phyloP scores from a whole-genome alignment of 345 rosid species.

The Rhodamnia rubescens region DNA sequence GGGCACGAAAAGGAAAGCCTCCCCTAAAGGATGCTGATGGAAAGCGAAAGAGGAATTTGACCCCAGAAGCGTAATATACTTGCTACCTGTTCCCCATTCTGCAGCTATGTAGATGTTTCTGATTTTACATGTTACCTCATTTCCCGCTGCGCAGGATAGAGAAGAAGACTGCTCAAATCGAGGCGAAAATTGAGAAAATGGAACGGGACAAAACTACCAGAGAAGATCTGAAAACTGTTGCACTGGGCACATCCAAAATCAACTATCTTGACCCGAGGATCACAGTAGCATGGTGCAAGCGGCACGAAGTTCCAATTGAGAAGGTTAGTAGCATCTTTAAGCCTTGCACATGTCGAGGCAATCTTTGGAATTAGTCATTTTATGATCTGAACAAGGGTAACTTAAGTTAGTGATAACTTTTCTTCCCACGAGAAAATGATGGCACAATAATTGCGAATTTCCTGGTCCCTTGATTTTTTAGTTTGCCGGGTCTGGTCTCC shows the following conservation, averaged over 20 bases:
- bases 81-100: background rate
- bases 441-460: background rate
- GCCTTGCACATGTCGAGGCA: background rate
- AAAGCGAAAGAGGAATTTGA: conserved; percentile 67
- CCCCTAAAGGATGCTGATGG: conserved; percentile 78
- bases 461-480: background rate
- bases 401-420: background rate
- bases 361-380: background rate
- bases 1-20: conserved; percentile 86
- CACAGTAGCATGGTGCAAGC: conserved; percentile 98
- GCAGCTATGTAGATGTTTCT: background rate
- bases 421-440: background rate
- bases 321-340: conserved; percentile 37
- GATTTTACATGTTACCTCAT: background rate
- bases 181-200: conserved; percentile 63
- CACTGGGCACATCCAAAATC: conserved; percentile 91
- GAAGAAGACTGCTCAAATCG: conserved; percentile 59
- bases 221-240: conserved; percentile 90
- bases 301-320: conserved; percentile 95
- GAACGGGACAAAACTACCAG: conserved; percentile 60
- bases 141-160: conserved; percentile 34
- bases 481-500: background rate
- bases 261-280: conserved; percentile 97
- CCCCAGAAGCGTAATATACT: conserved; percentile 63
- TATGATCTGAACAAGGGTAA: background rate